Base-by-base conservation (phyloP, 805 yeast genomes). In the Metschnikowia dekortorum region DNA sequence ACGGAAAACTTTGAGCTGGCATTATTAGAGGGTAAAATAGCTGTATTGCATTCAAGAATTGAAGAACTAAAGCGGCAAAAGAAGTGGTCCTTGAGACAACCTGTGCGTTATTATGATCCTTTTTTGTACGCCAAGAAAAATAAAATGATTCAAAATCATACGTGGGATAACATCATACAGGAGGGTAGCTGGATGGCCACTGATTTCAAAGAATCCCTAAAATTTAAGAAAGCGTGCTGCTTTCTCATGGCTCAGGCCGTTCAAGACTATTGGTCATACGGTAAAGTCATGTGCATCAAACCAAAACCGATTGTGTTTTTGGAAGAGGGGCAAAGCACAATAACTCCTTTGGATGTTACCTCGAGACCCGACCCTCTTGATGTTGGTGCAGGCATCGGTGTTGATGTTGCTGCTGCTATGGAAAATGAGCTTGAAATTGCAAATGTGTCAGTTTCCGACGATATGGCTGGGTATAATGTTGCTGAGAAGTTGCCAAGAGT, bases 81-180 rank as follows among this genome's bases (percentile, higher is more conserved):
- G 2, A 83, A 87, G 59, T 94, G 99, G 98, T 85, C 96, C 22
- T 71, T 94, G 47, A 76, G 96, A 47, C 99, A 94, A 64, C 96
- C 96, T 0, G 73, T 78, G 47, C 77, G 80, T 54, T 85, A 76
- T 60, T 61, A 75, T 10, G 96, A 89, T 56, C 97, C 98, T 0
- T 79, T 79, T 53, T 49, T 59, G 3, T 61, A 59, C 41, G 49
- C 57, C 6, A 62, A 57, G 28, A 37, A 52, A 28, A 60, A 63
- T 50, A 58, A 48, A 32, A 57, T 55, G 45, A 64, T 71, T 11
- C 63, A 62, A n/a, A 70, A 73, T 31, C 70, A 82, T 3, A 91
- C 87, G 55, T 82, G 95, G 89, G 92, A 86, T 58, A 68, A 77
- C 51, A 54, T 92, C 26, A 54, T 94, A 5, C 81, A 81, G 26